phyloP scores from a whole-genome alignment of 2,329 filamentous ascomycete genomes.

The Alternaria brassicae region DNA sequence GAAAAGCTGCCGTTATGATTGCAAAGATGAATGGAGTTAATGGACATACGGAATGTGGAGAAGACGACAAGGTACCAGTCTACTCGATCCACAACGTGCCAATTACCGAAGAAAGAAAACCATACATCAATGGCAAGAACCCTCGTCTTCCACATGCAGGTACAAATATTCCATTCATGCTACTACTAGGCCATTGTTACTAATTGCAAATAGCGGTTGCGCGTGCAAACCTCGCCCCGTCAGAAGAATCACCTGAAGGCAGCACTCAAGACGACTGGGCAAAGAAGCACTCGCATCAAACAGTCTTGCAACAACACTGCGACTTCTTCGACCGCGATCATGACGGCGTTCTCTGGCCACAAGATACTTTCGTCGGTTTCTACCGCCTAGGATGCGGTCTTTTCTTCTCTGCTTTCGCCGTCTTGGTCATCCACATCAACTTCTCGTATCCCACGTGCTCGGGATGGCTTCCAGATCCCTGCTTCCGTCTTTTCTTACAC shows the following conservation, averaged over 20 bases:
- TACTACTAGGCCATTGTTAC: neutral
- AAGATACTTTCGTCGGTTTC: slow-evolving; percentile 60
- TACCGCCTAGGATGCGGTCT: slow-evolving; percentile 56
- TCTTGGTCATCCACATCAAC: slow-evolving; percentile 58
- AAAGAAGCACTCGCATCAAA: slow-evolving; percentile 50
- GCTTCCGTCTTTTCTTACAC: slow-evolving; percentile 52
- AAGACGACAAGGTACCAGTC: slow-evolving; percentile 7
- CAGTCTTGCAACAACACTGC: slow-evolving; percentile 61
- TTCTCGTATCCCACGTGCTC: slow-evolving; percentile 59
- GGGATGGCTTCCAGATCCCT: slow-evolving; percentile 54
- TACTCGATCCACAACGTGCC: slow-evolving; percentile 17
- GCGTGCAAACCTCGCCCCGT: slow-evolving; percentile 53
- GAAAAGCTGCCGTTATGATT: neutral
- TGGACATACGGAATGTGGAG: neutral
- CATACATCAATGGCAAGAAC: slow-evolving; percentile 15
- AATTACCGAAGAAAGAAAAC: slow-evolving; percentile 18
- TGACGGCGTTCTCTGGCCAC: slow-evolving; percentile 62
- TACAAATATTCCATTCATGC: neutral
- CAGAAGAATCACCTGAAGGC: slow-evolving; percentile 51
- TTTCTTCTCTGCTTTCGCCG: slow-evolving; percentile 53
- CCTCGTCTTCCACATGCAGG: slow-evolving; percentile 22
- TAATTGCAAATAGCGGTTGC: slow-evolving; percentile 44
- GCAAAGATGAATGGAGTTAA: slow-evolving; percentile 2
- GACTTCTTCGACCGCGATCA: slow-evolving; percentile 61
- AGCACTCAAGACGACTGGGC: slow-evolving; percentile 52